phyloP scores from a whole-genome alignment of 306 rosid genomes.

The Prosopis cineraria region DNA sequence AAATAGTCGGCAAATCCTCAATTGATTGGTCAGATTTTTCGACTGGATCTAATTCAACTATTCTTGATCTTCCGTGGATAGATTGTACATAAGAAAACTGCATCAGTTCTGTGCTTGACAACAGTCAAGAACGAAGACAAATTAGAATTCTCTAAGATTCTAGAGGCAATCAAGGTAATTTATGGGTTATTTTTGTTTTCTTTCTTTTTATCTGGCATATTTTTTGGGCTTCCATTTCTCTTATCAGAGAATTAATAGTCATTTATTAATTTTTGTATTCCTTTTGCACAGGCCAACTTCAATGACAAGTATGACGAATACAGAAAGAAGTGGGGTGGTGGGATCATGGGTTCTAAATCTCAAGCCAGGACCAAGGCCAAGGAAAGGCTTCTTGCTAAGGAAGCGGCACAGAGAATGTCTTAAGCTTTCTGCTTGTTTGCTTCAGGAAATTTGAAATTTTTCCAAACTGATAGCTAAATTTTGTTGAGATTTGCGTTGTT shows the following conservation, averaged over 20 bases:
- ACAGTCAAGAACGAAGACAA: constrained; percentile 79
- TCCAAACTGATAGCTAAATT: no score
- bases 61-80: constrained; percentile 20
- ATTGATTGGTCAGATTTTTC: background rate
- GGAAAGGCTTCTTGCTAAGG: constrained; percentile 1
- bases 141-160: constrained; percentile 70
- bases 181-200: background rate
- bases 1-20: background rate
- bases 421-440: background rate
- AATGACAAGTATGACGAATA: background rate
- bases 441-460: constrained; percentile 3
- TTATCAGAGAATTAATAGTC: background rate
- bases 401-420: background rate
- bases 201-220: background rate
- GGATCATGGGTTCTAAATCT: background rate
- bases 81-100: constrained; percentile 79
- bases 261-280: background rate
- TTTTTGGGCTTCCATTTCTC: background rate
- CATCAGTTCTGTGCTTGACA: constrained; percentile 72
- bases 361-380: constrained; percentile 3
- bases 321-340: background rate
- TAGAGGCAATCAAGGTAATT: constrained; percentile 29
- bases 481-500: background rate
- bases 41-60: background rate
- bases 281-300: constrained; percentile 24